These are phyloP conservation scores for Phytophthora idaei DNA, from an alignment of 352 stramenopile species.

Conservation along the genomic window DNA sequence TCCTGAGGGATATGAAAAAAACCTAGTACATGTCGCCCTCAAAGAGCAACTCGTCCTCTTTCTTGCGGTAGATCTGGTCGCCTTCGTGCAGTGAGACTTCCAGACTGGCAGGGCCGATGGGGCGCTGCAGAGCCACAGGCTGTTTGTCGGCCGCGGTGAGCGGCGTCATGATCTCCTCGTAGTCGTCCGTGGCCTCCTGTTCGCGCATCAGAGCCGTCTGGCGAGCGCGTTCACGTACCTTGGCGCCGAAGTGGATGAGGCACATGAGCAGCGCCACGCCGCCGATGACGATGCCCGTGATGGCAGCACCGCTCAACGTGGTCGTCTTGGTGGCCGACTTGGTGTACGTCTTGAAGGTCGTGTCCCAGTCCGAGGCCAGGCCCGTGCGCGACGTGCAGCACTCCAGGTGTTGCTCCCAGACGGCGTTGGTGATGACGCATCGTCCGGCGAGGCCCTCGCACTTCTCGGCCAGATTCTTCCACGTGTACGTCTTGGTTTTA, in stretches of 20 bases:
- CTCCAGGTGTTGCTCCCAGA: constrained; percentile 85
- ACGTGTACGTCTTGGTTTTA: constrained; percentile 84
- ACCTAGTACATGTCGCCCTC: constrained; percentile 90
- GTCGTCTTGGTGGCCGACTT: constrained; percentile 52
- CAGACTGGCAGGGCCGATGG: constrained; percentile 66
- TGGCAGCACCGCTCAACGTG: constrained; percentile 66
- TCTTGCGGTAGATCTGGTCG: constrained; percentile 90
- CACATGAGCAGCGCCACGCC: constrained; percentile 83
- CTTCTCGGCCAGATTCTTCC: constrained; percentile 84
- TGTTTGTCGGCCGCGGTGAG: constrained; percentile 72
- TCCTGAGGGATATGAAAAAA: constrained; percentile 18
- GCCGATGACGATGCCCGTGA: constrained; percentile 83
- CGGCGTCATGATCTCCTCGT: constrained; percentile 92
- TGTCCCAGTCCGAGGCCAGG: constrained; percentile 74
- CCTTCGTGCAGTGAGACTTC: constrained; percentile 88
- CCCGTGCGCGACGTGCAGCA: constrained; percentile 71
- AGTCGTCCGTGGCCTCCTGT: constrained; percentile 88
- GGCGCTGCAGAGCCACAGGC: constrained; percentile 63
- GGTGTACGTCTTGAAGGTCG: constrained; percentile 72
- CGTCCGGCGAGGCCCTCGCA: constrained; percentile 76
- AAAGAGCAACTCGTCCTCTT: constrained; percentile 83
- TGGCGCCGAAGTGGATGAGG: constrained; percentile 83
- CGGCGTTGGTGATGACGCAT: constrained; percentile 85
- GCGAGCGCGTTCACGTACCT: constrained; percentile 77
- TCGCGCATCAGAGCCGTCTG: constrained; percentile 89